Conservation (phyloP, 352 stramenopile genomes). For the Aphanomyces cochlioides region DNA sequence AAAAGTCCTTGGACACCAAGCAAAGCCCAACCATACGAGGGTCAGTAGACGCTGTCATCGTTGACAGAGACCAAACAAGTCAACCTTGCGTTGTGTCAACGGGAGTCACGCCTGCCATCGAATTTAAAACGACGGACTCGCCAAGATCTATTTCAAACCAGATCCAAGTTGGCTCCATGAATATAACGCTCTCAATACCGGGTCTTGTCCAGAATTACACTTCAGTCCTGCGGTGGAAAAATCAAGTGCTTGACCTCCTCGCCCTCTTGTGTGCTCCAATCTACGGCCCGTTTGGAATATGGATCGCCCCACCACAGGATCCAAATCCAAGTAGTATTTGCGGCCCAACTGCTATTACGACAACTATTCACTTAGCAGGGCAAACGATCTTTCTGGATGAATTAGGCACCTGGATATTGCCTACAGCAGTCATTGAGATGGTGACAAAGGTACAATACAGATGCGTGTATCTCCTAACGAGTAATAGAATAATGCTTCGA, state of each 20-base stretch:
- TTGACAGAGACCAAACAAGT: too few species aligned
- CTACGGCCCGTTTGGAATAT: conserved; percentile 16
- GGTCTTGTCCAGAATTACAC: neutral
- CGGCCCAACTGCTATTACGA: neutral
- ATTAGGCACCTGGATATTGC: neutral
- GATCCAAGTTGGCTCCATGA: neutral
- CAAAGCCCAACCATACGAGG: too few species aligned
- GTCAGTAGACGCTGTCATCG: too few species aligned
- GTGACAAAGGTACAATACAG: neutral
- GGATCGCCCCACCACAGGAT: neutral
- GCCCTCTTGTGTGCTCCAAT: neutral
- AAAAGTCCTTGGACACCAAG: too few species aligned
- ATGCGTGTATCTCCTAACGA: too few species aligned
- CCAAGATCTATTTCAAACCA: too few species aligned
- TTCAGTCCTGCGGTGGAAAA: neutral
- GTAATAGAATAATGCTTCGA: neutral
- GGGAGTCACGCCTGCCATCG: too few species aligned
- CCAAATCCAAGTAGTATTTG: neutral
- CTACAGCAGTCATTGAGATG: neutral
- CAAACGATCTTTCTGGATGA: neutral
- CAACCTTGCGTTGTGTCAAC: too few species aligned
- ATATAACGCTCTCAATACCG: neutral
- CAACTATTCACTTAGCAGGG: neutral
- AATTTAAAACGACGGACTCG: too few species aligned
- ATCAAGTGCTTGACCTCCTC: neutral